Evolutionary conservation across 345 rosid species (phyloP), one percentile per base, ranked within the genome.

Genomic region (Gossypium thurberi): DNA sequence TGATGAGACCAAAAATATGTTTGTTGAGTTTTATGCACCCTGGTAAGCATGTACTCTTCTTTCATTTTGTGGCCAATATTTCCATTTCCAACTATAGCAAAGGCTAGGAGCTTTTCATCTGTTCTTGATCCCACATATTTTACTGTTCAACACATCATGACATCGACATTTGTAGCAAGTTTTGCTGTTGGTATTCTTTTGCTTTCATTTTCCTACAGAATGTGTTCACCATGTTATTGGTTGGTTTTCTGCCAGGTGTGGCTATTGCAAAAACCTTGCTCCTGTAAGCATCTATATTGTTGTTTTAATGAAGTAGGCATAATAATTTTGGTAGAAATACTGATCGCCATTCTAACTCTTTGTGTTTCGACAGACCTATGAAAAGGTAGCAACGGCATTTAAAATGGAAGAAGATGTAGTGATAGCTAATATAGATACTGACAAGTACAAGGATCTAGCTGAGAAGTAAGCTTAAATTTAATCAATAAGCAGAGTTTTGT

Each of bases 21-120:
- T 95, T 82, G 92, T 92, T 77, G 99, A 95, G 81, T 92, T 95
- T 81, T 95, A 92, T 79, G 99, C 96, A 26, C 99, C 99, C 56
- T 95, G 97, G 97, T 94, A 74, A 78, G 85, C 68, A 48, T 59
- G 64, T 69, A 25, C 46, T 17, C 2, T 50, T 55, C 15, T 8
- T 72, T 47, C 51, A 12, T 3, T 20, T 74, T 10, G 10, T 40
- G 56, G 15, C 4, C 1, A 43, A 12, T 68, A 58, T 3, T 48
- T 25, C 0, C 46, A 10, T 33, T 28, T 64, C 13, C n/a, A 42
- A 63, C 53, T 21, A 21, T 10, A 37, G 37, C 37, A 0, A 3
- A 21, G 17, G 50, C 15, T 42, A 14, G 26, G 18, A n/a, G 26
- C 74, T 14, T 33, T 37, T 15, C 18, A 23, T 53, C 14, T 42